Base-by-base conservation (phyloP, 345 rosid genomes). In the Bretschneidera sinensis region DNA sequence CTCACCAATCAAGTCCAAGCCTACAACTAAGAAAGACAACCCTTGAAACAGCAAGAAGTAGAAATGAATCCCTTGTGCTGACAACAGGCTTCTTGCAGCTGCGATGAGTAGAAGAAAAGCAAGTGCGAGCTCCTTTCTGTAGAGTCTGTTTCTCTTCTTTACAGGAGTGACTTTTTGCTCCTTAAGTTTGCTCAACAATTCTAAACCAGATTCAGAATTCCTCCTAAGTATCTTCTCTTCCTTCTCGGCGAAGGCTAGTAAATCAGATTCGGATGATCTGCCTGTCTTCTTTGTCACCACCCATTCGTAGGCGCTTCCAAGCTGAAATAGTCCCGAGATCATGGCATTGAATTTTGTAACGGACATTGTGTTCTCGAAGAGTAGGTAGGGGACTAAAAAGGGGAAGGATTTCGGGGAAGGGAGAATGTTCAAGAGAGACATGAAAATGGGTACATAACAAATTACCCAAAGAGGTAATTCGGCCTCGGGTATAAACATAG, bases 261-360 rank as follows among this genome's bases (percentile, higher is more conserved):
- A 68, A 59, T 91, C 94, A 0, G 96, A 85, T 51, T 91, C 97
- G 0, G 97, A 91, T 53, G 97, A 79, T 69, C 96, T 75, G 5
- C 97, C 97, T 1, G 91, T 85, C 61, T 91, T 91, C 73, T 91
- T 88, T 6, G 97, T 88, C 51, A 91, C 97, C 2, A 86, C 88
- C 96, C 91, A 88, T 54, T 91, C 96, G 5, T 91, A 88, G 11
- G 97, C 94, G 24, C 91, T 84, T 43, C 97, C 97, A 0, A 91
- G 88, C 81, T 88, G 96, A 55, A 91, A 91, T 16, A 91, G 68
- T 48, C 97, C 97, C 0, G 97, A 91, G 20, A 91, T 68, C 97
- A 88, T 91, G 69, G 97, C 97, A 1, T 91, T 88, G 88, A 91
- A 91, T 67, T 91, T 91, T 52, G 96, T 91, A 18, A 88, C 94